A percentile compares a stretch with the other conserved stretches of the same genome.
phyloP scores from a whole-genome alignment of 192 early-diverging fungal species.

The Radiomyces spectabilis region DNA sequence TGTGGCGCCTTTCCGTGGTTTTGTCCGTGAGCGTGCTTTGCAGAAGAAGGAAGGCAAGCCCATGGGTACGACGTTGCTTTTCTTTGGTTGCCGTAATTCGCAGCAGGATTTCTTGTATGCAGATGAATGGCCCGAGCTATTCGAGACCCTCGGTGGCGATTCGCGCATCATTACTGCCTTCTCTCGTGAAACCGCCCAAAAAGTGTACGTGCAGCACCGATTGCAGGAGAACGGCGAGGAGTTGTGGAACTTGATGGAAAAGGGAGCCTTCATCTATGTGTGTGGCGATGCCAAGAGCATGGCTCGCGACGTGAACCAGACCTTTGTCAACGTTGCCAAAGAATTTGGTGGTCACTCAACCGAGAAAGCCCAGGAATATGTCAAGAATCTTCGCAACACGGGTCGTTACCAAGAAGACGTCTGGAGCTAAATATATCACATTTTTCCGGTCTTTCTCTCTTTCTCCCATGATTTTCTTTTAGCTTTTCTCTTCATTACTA shows the following conservation, averaged over 20 bases:
- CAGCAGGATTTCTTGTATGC: conserved; percentile 88
- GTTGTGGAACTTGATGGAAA: conserved; percentile 79
- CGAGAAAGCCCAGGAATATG: conserved; percentile 64
- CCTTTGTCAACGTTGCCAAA: conserved; percentile 66
- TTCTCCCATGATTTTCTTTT: too few species aligned
- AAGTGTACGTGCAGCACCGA: conserved; percentile 96
- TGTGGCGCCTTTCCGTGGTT: conserved; percentile 96
- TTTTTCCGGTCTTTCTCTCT: too few species aligned
- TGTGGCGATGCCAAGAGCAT: conserved; percentile 97
- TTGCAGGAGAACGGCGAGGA: conserved; percentile 64
- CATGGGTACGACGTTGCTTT: conserved; percentile 82
- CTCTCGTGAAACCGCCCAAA: conserved; percentile 69
- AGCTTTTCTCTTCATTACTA: too few species aligned
- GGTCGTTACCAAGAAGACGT: conserved; percentile 96
- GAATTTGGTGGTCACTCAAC: conserved; percentile 59
- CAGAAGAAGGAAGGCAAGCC: conserved; percentile 50
- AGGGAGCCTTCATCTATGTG: conserved; percentile 79
- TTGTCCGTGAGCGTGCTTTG: conserved; percentile 81
- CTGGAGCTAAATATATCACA: conserved; percentile 66
- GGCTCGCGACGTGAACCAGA: conserved; percentile 87
- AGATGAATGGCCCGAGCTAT: conserved; percentile 66
- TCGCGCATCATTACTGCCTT: conserved; percentile 85
- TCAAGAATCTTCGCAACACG: conserved; percentile 76
- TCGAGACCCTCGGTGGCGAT: conserved; percentile 47
- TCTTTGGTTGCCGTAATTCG: conserved; percentile 88